A percentile compares a stretch with the other conserved stretches of the same genome.
These are phyloP conservation scores for Ascochyta pisi DNA, from an alignment of 2,329 filamentous ascomycete genomes.

Conservation along the genomic window DNA sequence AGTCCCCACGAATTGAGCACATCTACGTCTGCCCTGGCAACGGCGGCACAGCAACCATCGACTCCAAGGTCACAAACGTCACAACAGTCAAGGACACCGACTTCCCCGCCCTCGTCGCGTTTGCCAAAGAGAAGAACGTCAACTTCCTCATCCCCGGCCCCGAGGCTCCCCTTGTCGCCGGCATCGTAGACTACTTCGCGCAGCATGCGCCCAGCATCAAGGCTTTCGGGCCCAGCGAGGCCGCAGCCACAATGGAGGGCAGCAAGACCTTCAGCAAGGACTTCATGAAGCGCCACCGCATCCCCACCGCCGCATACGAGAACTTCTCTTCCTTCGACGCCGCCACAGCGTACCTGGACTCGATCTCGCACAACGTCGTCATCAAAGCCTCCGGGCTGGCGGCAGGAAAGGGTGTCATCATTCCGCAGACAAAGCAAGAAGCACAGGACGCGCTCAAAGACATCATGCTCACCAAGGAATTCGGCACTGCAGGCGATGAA, in stretches of 20 bases:
- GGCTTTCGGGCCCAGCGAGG: constrained; percentile 84
- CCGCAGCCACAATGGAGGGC: constrained; percentile 89
- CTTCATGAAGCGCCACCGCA: constrained; percentile 90
- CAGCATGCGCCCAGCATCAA: constrained; percentile 64
- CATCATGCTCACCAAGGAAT: constrained; percentile 89
- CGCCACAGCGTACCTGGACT: constrained; percentile 72
- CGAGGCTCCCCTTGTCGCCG: constrained; percentile 91
- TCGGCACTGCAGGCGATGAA: constrained; percentile 84
- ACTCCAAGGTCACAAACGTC: constrained; percentile 69
- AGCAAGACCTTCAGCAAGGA: constrained; percentile 98
- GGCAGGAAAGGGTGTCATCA: constrained; percentile 93
- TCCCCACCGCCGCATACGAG: constrained; percentile 89
- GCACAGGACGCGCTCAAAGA: constrained; percentile 81
- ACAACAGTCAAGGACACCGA: constrained; percentile 73
- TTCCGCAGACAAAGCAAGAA: constrained; percentile 81
- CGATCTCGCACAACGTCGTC: constrained; percentile 59
- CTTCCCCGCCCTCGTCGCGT: constrained; percentile 76
- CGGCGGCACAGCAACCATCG: constrained; percentile 71
- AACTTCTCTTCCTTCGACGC: constrained; percentile 83
- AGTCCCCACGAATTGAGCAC: constrained; percentile 78
- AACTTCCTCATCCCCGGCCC: constrained; percentile 90
- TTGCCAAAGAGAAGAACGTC: constrained; percentile 75
- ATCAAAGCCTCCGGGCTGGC: constrained; percentile 95
- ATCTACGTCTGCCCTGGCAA: constrained; percentile 79
- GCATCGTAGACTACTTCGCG: constrained; percentile 84